Base-by-base conservation (phyloP, 1,284 basidiomycete genomes). In the Sanguinoderma infundibulare region DNA sequence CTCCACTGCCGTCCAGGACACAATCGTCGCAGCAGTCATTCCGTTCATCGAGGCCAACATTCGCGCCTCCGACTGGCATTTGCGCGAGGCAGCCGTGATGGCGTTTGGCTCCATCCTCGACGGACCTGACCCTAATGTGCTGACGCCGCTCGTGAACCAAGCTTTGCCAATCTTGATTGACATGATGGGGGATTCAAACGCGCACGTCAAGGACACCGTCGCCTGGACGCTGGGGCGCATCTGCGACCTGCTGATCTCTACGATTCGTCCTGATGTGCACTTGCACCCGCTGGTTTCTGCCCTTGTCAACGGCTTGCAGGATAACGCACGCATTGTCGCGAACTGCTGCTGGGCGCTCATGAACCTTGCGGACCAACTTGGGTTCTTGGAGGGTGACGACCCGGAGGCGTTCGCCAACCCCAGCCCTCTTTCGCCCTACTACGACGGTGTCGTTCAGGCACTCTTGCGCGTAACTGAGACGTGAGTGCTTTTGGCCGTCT, bases 41-140 rank as follows among this genome's bases (percentile, higher is more conserved):
- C 97, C 98, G 3, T 99, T 98, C 83, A 98, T 99, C 70, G 98
- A 99, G 78, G 89, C 87, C 30, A 91, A 98, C 79, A 98, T 99
- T 83, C 94, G 94, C 72, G 81, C 87, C 35, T 83, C 86, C 54
- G 95, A 98, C 73, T 99, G 98, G 97, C 94, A 95, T 73, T 83
- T 90, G 59, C 94, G 98, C 57, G 97, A 99, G 76, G 97, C 97
- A 0, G 96, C 97, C 22, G 91, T 98, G 66, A 98, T 98, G 95
- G 91, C 96, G 46, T 99, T 99, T 73, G 97, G 97, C 57, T 97
- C 94, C 2, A 98, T 99, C 72, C 86, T 99, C 56, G 96, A 98
- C 66, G 97, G 98, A 2, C 97, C 97, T 12, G 94, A 98, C 73
- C 91, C 94, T 35, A 79, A 80, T 44, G 89, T 94, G 40, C 86